Evolutionary conservation across 129 eudicot genomes (phyloP).

Genomic region (Flaveria sonorensis): DNA sequence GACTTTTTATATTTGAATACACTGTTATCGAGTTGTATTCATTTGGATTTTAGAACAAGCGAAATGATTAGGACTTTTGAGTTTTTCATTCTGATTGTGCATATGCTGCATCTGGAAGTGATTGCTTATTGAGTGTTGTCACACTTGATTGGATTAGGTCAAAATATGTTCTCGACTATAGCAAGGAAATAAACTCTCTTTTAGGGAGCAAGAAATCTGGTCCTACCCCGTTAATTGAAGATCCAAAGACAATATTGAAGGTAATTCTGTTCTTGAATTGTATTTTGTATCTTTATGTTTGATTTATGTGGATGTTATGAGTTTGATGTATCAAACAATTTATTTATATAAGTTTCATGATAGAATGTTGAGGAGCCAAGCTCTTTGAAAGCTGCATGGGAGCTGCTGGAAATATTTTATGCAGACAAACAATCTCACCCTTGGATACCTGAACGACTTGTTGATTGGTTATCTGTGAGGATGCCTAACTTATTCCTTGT

Average conservation of each 20-base stretch:
- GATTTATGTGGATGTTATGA: background rate
- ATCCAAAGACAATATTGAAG: conserved; percentile 65
- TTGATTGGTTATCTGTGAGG: conserved; percentile 95
- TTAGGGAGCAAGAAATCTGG: conserved; percentile 53
- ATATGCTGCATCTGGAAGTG: conserved; percentile 12
- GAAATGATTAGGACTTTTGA: background rate
- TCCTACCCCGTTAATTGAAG: conserved; percentile 58
- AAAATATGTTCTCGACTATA: conserved; percentile 70
- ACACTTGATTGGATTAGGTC: conserved; percentile 48
- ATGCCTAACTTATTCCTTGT: background rate
- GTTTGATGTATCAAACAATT: background rate
- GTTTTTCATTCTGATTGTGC: background rate
- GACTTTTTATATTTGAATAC: background rate
- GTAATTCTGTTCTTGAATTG: conserved; percentile 32
- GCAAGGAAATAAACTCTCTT: conserved; percentile 79
- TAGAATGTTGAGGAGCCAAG: conserved; percentile 76
- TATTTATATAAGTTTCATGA: conserved; percentile 12
- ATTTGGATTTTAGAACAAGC: background rate
- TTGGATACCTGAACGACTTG: conserved; percentile 87
- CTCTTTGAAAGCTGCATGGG: conserved; percentile 92
- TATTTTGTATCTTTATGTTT: conserved; percentile 14
- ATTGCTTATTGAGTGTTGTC: conserved; percentile 14
- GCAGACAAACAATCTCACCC: conserved; percentile 78
- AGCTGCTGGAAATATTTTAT: conserved; percentile 84
- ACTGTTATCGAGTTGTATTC: too few relatives aligned